These are phyloP conservation scores for Hypoxylon sp. DNA, from an alignment of 2,329 filamentous ascomycete genomes.

Conservation along the genomic window DNA sequence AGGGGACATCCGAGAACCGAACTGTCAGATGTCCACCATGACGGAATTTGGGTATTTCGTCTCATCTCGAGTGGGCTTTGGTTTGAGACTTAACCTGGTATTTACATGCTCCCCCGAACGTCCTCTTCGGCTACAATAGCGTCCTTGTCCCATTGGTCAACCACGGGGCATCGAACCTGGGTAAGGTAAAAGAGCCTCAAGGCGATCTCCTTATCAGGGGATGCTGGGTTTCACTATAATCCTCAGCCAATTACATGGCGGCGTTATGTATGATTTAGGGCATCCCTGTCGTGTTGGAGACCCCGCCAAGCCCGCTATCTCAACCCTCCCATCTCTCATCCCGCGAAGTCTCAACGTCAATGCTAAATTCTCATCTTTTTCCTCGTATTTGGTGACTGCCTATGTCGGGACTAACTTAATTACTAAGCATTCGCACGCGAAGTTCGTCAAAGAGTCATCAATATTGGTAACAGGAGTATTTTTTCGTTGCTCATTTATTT, in stretches of 20 bases:
- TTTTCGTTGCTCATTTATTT: constrained; percentile 9
- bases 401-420: background rate
- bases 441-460: background rate
- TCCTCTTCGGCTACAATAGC: constrained; percentile 23
- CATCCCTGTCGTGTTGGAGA: constrained; percentile 40
- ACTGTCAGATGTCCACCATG: constrained; percentile 18
- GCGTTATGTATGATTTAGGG: constrained; percentile 44
- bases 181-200: constrained; percentile 41
- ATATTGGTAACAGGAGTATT: background rate
- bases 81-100: constrained; percentile 28
- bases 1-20: constrained; percentile 32
- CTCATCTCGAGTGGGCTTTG: constrained; percentile 33
- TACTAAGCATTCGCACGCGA: background rate
- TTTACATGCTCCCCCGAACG: constrained; percentile 6
- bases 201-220: constrained; percentile 38
- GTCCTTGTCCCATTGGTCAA: constrained; percentile 8
- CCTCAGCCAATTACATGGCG: constrained; percentile 40
- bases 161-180: constrained; percentile 7
- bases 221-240: constrained; percentile 46
- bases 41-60: constrained; percentile 28
- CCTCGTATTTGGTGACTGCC: background rate
- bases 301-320: constrained; percentile 37
- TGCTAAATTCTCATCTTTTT: constrained; percentile 6
- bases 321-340: constrained; percentile 21
- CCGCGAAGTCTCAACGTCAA: constrained; percentile 16